phyloP scores from a whole-genome alignment of 192 early-diverging fungal species.

The Podila verticillata region DNA sequence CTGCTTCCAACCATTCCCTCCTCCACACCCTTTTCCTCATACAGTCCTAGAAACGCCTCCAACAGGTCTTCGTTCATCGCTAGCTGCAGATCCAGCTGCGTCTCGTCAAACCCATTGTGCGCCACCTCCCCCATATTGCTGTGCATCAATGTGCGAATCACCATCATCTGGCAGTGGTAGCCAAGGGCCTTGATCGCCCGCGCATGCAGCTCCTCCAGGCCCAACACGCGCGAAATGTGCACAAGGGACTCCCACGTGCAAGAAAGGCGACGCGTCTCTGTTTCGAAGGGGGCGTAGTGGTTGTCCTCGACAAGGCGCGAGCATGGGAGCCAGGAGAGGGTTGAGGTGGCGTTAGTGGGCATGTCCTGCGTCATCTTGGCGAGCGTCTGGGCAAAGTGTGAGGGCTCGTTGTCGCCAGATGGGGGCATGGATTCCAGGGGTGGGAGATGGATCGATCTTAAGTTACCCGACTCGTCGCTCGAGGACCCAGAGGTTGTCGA shows the following conservation, averaged over 20 bases:
- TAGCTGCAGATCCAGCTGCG: constrained; percentile 23
- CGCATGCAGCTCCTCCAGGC: constrained; percentile 1
- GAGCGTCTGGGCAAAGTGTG: not conserved
- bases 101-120: constrained; percentile 13
- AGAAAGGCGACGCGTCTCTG: too few relatives aligned
- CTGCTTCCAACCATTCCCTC: not conserved
- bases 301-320: not conserved
- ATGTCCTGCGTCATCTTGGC: not conserved
- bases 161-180: constrained; percentile 22
- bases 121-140: constrained; percentile 3
- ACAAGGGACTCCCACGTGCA: constrained; percentile 34
- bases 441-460: not conserved
- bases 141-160: not conserved
- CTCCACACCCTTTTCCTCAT: not conserved
- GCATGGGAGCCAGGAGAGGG: not conserved
- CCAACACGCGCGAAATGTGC: not conserved
- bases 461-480: not conserved
- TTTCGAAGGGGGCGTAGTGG: too few relatives aligned
- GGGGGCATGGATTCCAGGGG: not conserved
- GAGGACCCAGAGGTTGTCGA: too few relatives aligned
- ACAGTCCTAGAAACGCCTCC: constrained; percentile 8
- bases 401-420: not conserved
- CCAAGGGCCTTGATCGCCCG: constrained; percentile 8
- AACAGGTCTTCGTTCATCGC: constrained; percentile 17
- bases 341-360: not conserved